Conservation (phyloP, 208 protist species). For the Acanthamoeba royreba region DNA sequence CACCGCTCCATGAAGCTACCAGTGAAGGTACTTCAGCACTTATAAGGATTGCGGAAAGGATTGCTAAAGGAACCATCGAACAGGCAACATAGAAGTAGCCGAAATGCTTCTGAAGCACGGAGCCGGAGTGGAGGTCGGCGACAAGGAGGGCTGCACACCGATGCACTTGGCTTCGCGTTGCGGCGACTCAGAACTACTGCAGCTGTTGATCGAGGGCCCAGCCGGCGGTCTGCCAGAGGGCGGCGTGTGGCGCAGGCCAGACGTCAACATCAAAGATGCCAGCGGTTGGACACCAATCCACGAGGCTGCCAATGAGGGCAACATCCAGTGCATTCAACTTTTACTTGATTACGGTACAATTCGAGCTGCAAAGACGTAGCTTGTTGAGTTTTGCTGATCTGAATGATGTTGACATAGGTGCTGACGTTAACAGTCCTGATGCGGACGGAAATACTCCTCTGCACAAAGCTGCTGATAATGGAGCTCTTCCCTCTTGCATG, state of each 20-base stretch:
- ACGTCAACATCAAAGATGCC: not conserved
- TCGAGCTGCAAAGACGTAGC: not conserved
- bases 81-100: not conserved
- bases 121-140: not conserved
- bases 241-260: not conserved
- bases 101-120: not conserved
- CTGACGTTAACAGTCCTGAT: not conserved
- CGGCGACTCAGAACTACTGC: not conserved
- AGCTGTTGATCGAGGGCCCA: not conserved
- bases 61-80: not conserved
- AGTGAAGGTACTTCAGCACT: not conserved
- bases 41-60: not conserved
- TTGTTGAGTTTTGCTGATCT: not conserved
- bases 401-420: not conserved
- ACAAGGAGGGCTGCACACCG: constrained; percentile 30
- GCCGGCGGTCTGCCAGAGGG: not conserved
- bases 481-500: not conserved
- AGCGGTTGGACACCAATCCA: constrained; percentile 9
- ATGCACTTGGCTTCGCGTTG: not conserved
- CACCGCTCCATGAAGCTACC: not conserved
- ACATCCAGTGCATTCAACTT: not conserved
- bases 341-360: not conserved
- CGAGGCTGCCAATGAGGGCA: constrained; percentile 27
- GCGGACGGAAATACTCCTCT: not conserved
- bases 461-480: not conserved